Conservation (phyloP, 805 yeast genomes). For the Vanderwaltozyma verrucispora region DNA sequence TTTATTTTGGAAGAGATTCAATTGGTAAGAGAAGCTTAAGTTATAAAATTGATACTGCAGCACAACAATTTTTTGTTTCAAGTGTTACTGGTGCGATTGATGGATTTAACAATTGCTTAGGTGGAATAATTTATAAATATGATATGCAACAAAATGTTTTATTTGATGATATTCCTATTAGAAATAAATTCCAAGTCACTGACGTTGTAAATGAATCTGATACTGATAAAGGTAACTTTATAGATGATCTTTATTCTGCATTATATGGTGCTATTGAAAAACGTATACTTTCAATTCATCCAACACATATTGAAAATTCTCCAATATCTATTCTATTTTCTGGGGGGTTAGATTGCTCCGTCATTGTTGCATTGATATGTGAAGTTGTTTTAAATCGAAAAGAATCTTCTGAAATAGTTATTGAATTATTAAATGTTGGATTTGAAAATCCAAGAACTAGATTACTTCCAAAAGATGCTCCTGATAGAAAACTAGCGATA, state of each 20-base stretch:
- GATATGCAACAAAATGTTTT: slow-evolving; percentile 22
- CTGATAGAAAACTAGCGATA: slow-evolving; percentile 73
- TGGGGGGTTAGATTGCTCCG: slow-evolving; percentile 92
- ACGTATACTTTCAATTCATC: slow-evolving; percentile 54
- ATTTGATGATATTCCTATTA: slow-evolving; percentile 9
- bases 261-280: slow-evolving; percentile 34
- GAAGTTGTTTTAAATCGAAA: slow-evolving; percentile 18
- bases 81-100: slow-evolving; percentile 29
- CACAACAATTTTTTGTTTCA: slow-evolving; percentile 35
- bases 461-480: slow-evolving; percentile 51
- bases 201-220: slow-evolving; percentile 12
- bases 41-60: slow-evolving; percentile 25
- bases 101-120: slow-evolving; percentile 43
- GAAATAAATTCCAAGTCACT: slow-evolving; percentile 13
- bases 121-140: slow-evolving; percentile 40
- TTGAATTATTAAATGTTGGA: slow-evolving; percentile 86
- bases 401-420: slow-evolving; percentile 9
- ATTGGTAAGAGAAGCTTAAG: slow-evolving; percentile 75
- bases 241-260: slow-evolving; percentile 16
- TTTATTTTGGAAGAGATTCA: slow-evolving; percentile 77
- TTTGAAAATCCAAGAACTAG: slow-evolving; percentile 82
- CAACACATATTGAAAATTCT: slow-evolving; percentile 34
- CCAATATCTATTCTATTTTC: slow-evolving; percentile 65
- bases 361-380: slow-evolving; percentile 48
- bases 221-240: slow-evolving; percentile 3